Percentiles rank a stretch among this genome's conserved stretches.
These are phyloP conservation scores for Mycosphaerella sp. DNA, from an alignment of 2,329 filamentous ascomycete species.

Conservation along the genomic window DNA sequence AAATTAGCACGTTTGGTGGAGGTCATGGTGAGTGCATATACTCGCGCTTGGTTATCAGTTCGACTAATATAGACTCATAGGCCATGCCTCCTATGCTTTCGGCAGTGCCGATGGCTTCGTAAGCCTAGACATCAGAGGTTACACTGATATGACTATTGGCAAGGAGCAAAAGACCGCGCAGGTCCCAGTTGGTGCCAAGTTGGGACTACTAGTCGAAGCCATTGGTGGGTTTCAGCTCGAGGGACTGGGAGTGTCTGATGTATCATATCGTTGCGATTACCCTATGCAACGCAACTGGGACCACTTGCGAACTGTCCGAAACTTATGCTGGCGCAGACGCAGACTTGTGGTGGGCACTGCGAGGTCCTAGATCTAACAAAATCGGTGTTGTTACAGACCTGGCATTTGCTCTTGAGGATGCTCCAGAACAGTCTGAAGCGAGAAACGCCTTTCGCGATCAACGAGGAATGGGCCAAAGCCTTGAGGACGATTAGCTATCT, in stretches of 20 bases:
- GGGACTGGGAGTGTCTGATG: constrained; percentile 17
- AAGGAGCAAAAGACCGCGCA: constrained; percentile 7
- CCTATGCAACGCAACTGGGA: constrained; percentile 12
- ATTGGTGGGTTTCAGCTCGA: constrained; percentile 14
- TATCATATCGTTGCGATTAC: constrained; percentile 15
- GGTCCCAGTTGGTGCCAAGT: constrained; percentile 9
- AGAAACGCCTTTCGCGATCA: constrained; percentile 13
- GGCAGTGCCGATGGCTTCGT: constrained; percentile 18
- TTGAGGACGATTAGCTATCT: constrained; percentile 14
- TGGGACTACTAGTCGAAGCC: constrained; percentile 11
- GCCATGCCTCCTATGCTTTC: constrained; percentile 20
- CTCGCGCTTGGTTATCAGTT: too few species aligned
- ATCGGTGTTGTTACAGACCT: constrained; percentile 16
- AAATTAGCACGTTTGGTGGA: constrained; percentile 17
- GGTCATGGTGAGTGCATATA: constrained; percentile 14
- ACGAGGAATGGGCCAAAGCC: constrained; percentile 14
- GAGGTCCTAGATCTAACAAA: constrained; percentile 19
- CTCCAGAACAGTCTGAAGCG: constrained; percentile 13
- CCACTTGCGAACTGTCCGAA: neutral
- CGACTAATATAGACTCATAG: neutral
- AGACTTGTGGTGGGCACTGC: constrained; percentile 19
- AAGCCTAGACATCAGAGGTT: constrained; percentile 11
- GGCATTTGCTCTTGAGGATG: constrained; percentile 8
- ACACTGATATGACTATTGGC: constrained; percentile 9
- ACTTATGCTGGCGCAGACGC: constrained; percentile 1